Evolutionary conservation across 2,329 filamentous ascomycete genomes (phyloP).

Genomic region (Hymenoscyphus fraxineus): DNA sequence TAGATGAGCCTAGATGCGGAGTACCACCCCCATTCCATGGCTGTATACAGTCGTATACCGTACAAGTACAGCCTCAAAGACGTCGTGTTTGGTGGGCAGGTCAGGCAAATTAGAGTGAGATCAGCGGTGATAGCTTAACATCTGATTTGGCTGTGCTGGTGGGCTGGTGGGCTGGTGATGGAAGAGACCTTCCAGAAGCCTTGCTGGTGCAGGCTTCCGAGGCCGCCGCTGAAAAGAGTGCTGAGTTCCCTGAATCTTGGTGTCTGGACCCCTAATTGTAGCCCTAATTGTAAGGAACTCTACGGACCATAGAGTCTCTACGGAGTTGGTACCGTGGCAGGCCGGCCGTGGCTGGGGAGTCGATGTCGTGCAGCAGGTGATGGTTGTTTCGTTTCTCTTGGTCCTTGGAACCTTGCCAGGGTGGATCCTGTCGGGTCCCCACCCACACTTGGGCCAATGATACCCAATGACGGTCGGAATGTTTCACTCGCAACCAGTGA

Average conservation of each 20-base stretch:
- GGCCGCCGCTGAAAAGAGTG: neutral
- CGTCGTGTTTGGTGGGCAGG: slow-evolving; percentile 1
- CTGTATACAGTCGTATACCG: too few relatives aligned
- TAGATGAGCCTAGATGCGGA: neutral
- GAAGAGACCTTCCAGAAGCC: neutral
- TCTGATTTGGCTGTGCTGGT: neutral
- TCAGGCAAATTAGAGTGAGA: neutral
- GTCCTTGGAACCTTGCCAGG: neutral
- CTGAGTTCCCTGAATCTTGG: neutral
- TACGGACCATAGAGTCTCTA: too few relatives aligned
- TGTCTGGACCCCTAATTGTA: neutral
- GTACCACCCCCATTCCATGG: neutral
- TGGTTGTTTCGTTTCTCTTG: neutral
- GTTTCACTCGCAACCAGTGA: neutral
- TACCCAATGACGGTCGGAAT: neutral
- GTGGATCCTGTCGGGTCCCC: neutral
- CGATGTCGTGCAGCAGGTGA: neutral
- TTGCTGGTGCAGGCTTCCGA: neutral
- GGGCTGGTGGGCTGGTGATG: neutral
- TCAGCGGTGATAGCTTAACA: neutral
- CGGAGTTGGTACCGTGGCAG: too few relatives aligned
- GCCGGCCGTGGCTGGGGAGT: neutral
- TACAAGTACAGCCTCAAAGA: neutral
- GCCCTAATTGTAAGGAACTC: too few relatives aligned
- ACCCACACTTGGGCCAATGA: neutral